These are phyloP conservation scores for Hypholoma sublateritium DNA, from an alignment of 768 basidiomycete genomes.

Conservation along the genomic window DNA sequence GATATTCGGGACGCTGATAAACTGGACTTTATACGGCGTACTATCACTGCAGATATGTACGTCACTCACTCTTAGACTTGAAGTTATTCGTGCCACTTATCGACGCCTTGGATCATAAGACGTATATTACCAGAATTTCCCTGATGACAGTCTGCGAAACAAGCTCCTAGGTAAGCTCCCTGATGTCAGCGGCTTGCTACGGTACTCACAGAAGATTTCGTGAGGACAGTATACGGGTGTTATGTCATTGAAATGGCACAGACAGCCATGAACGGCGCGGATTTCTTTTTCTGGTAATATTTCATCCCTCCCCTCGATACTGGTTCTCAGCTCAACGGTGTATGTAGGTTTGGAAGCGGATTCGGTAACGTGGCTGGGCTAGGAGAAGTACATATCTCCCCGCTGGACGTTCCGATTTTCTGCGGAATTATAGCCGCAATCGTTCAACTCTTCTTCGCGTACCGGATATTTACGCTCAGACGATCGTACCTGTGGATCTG, in stretches of 20 bases:
- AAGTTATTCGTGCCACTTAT: not conserved
- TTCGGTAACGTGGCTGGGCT: constrained; percentile 15
- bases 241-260: constrained; percentile 4
- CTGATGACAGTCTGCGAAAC: constrained; percentile 8
- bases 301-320: too few species aligned
- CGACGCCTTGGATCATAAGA: not conserved
- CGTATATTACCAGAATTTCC: constrained; percentile 10
- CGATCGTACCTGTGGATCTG: constrained; percentile 6
- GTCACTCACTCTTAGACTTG: not conserved
- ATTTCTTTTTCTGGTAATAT: constrained; percentile 6
- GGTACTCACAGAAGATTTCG: not conserved
- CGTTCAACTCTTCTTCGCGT: constrained; percentile 21
- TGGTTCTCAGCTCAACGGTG: not conserved
- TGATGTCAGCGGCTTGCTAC: not conserved
- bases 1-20: constrained; percentile 11
- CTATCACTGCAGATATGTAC: constrained; percentile 7
- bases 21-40: constrained; percentile 10
- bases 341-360: constrained; percentile 13
- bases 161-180: constrained; percentile 1
- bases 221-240: not conserved
- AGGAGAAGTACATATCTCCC: constrained; percentile 17
- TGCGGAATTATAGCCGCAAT: constrained; percentile 18
- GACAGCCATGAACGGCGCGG: constrained; percentile 9
- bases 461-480: constrained; percentile 14
- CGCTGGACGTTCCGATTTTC: constrained; percentile 15